Evolutionary conservation across 2,329 filamentous ascomycete species (phyloP), one percentile per base, ranked within the genome.

Genomic region (Chrysoporthe austroafricana): DNA sequence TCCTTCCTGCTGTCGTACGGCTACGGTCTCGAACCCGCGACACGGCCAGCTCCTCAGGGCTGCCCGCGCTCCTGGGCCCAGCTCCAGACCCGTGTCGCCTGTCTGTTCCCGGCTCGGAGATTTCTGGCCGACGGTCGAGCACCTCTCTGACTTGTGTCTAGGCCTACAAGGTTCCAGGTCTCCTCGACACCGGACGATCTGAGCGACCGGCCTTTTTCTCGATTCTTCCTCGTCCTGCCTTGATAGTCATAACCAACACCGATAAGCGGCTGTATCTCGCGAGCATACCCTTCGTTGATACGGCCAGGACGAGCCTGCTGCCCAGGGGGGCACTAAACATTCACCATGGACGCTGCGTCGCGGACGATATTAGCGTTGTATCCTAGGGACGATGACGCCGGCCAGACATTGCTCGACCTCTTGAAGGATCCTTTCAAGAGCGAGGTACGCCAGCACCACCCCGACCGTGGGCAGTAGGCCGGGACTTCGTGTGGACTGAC

Each of bases 371-470:
- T 39, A 13, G 32, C 60, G 26, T 16, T 66, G 50, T 63, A 56
- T 76, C 44, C 60, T 34, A 69, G 71, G 9, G 62, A 60, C 16
- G 21, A 16, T 26, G 63, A 62, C 26, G 78, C 79, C 2, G 82
- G 76, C 48, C 70, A 82, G 64, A 76, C 85, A 74, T 75, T 86
- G 61, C 75, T 86, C 46, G 74, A 83, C 3, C 75, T 87, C 59
- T 75, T 88, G 14, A 76, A 82, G 67, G 78, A 86, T 69, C 85
- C 85, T 11, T 87, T 86, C 71, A 79, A 79, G 62, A 77, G 79
- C 64, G 77, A 79, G 74, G 84, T 85, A 78, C 74, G 76, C 50
- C 32, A 36, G 21, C 39, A 39, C 42, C n/a, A 9, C 42, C n/a
- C 21, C 54, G 34, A 14, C 8, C 7, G 21, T 8, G 34, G 36